These are phyloP conservation scores for Inonotus obliquus DNA, from an alignment of 1,284 basidiomycete species.

Conservation along the genomic window DNA sequence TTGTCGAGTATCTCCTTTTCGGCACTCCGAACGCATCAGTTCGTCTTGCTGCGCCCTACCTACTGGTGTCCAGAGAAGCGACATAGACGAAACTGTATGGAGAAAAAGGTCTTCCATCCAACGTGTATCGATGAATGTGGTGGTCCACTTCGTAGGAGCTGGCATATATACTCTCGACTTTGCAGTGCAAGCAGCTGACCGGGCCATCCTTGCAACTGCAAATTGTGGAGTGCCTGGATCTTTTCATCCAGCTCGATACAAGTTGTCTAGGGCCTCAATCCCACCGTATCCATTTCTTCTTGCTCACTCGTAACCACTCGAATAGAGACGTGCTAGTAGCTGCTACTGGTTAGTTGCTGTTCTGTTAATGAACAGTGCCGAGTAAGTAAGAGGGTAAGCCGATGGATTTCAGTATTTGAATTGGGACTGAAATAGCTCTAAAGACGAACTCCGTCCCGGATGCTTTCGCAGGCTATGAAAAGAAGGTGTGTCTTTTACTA, in stretches of 20 bases:
- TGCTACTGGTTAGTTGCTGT: too few species aligned
- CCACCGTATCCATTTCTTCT: too few species aligned
- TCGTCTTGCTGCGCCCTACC: not conserved
- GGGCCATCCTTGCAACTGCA: not conserved
- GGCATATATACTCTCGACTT: too few species aligned
- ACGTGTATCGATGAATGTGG: not conserved
- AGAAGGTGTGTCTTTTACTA: not conserved
- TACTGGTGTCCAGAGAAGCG: not conserved
- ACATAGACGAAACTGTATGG: not conserved
- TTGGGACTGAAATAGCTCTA: not conserved
- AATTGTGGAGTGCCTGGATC: not conserved
- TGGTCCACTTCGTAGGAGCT: not conserved
- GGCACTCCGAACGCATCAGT: not conserved
- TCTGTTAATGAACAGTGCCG: not conserved
- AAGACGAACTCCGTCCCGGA: not conserved
- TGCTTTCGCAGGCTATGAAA: not conserved
- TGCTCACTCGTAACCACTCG: too few species aligned
- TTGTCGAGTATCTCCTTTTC: not conserved
- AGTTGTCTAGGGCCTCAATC: too few species aligned
- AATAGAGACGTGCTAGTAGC: too few species aligned
- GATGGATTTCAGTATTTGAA: not conserved
- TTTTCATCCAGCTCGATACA: too few species aligned
- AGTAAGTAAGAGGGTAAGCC: not conserved
- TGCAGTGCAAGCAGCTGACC: too few species aligned
- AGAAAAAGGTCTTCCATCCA: not conserved